Conservation (phyloP, 306 rosid species). For the Mimosa bimucronata region DNA sequence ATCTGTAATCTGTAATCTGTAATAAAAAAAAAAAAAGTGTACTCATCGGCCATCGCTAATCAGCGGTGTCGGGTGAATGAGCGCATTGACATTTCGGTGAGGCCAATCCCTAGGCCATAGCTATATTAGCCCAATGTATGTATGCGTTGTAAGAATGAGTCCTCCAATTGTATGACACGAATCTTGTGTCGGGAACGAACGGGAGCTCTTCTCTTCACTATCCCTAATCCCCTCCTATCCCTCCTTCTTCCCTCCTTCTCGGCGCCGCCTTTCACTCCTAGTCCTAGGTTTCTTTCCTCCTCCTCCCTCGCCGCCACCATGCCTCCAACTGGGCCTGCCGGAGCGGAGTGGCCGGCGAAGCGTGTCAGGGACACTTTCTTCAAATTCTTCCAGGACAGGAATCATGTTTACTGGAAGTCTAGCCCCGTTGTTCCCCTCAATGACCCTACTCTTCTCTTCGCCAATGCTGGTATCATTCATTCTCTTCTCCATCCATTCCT, state of each 20-base stretch:
- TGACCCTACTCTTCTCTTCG: slow-evolving; percentile 89
- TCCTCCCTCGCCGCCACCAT: slow-evolving; percentile 45
- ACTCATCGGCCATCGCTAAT: no score
- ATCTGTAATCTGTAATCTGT: no score
- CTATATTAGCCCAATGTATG: no score
- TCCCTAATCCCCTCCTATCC: not conserved
- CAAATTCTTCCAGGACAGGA: slow-evolving; percentile 59
- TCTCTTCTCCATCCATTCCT: not conserved
- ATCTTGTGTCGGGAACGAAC: not conserved
- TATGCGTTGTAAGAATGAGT: no score
- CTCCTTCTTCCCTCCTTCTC: not conserved
- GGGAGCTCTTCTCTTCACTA: not conserved
- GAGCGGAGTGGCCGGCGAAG: slow-evolving; percentile 48
- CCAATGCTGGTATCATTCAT: slow-evolving; percentile 71
- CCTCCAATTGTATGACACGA: slow-evolving; percentile 4
- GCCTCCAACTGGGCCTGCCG: slow-evolving; percentile 31
- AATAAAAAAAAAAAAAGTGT: no score
- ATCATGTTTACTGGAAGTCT: slow-evolving; percentile 62
- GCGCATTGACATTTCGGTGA: no score
- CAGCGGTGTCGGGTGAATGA: no score
- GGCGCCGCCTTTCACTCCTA: slow-evolving; percentile 40
- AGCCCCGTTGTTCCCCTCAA: slow-evolving; percentile 94
- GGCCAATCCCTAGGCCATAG: no score
- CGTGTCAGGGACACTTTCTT: slow-evolving; percentile 51
- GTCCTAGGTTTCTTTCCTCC: no score